These are phyloP conservation scores for Flaveria bidentis DNA, from an alignment of 129 eudicot species.

Conservation along the genomic window DNA sequence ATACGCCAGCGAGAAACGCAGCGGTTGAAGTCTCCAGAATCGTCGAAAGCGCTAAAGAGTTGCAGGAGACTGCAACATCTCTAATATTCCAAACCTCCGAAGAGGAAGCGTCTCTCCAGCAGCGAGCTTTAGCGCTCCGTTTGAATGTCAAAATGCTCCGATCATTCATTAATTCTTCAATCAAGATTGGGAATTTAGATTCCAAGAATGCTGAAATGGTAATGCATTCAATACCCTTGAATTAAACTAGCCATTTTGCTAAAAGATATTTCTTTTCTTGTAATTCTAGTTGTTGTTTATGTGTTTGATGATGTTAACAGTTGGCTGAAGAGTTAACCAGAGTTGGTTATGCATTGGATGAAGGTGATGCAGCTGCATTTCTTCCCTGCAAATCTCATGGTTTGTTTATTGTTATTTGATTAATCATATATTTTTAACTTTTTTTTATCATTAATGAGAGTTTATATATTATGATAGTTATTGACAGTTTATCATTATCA, in stretches of 20 bases:
- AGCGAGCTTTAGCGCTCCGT: slow-evolving; percentile 53
- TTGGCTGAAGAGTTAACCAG: slow-evolving; percentile 64
- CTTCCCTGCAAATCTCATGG: slow-evolving; percentile 92
- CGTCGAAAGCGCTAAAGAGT: slow-evolving; percentile 64
- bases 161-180: slow-evolving; percentile 40
- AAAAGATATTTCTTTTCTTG: too few relatives aligned
- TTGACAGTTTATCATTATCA: too few relatives aligned
- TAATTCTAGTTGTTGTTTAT: too few relatives aligned
- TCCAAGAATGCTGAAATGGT: slow-evolving; percentile 58
- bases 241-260: too few relatives aligned
- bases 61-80: slow-evolving; percentile 67
- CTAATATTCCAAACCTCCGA: slow-evolving; percentile 50
- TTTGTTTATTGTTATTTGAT: slow-evolving; percentile 5
- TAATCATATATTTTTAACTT: too few relatives aligned
- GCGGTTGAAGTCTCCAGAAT: slow-evolving; percentile 48
- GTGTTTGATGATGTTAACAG: slow-evolving; percentile 23
- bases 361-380: slow-evolving; percentile 93
- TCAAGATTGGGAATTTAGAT: slow-evolving; percentile 40
- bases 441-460: too few relatives aligned
- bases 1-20: slow-evolving; percentile 28
- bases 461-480: too few relatives aligned
- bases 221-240: slow-evolving; percentile 2
- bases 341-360: slow-evolving; percentile 61
- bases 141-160: slow-evolving; percentile 47
- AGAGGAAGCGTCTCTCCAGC: slow-evolving; percentile 65